Percentiles rank a stretch among this genome's conserved stretches.
Conservation (phyloP, 768 basidiomycete species). For the Amyloporia xantha region DNA sequence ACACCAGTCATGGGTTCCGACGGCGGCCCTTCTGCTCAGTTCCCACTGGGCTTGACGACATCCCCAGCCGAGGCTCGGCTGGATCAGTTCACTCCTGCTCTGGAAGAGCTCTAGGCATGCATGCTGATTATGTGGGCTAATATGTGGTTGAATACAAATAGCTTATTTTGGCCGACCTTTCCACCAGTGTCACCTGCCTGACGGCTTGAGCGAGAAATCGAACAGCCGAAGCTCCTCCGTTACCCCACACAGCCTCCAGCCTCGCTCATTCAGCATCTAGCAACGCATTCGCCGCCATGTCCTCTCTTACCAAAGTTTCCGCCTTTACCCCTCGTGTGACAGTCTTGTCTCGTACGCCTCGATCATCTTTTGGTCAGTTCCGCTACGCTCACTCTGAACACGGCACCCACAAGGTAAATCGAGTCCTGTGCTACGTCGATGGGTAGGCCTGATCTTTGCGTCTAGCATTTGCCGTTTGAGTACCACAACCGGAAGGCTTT, state of each 20-base stretch:
- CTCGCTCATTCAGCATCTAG: neutral
- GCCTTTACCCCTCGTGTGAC: neutral
- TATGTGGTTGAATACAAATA: constrained; percentile 1
- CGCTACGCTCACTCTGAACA: constrained; percentile 3
- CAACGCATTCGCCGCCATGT: neutral
- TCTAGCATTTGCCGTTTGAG: constrained; percentile 27
- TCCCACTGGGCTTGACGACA: too few relatives aligned
- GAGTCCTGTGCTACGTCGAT: neutral
- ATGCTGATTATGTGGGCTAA: neutral
- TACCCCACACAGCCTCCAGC: neutral
- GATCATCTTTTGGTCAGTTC: neutral
- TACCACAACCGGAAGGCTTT: constrained; percentile 21
- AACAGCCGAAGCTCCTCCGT: neutral
- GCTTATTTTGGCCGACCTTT: neutral
- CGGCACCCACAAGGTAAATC: neutral
- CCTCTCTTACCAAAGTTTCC: neutral
- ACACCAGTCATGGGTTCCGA: too few relatives aligned
- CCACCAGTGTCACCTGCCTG: neutral
- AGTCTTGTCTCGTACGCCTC: neutral
- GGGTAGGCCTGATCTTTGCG: neutral
- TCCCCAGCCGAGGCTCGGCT: constrained; percentile 3
- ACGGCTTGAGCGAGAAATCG: neutral
- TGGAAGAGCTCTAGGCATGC: neutral
- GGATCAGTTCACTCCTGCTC: neutral
- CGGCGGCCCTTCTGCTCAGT: too few relatives aligned